Percentiles rank a stretch among this genome's conserved stretches.
Evolutionary conservation across 2,329 filamentous ascomycete genomes (phyloP).

Genomic region (Chalaropsis thielavioides): DNA sequence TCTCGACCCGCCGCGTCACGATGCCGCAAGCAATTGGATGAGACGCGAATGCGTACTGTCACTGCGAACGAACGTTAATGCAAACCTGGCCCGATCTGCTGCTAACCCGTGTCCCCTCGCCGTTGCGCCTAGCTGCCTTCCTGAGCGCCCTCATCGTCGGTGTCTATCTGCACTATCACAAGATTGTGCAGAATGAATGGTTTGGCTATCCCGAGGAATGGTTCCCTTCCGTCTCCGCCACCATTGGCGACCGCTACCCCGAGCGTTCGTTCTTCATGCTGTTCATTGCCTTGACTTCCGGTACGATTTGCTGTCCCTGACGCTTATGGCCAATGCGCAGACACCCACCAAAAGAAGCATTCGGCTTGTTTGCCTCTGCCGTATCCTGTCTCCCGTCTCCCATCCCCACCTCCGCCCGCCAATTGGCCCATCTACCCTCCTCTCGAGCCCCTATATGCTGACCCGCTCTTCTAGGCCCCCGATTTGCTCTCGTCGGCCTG

Average conservation of each 20-base stretch:
- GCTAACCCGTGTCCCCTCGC: constrained; percentile 2
- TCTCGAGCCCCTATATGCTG: background rate
- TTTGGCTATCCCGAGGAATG: constrained; percentile 90
- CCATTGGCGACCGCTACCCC: constrained; percentile 92
- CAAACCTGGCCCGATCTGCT: background rate
- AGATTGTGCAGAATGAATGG: constrained; percentile 96
- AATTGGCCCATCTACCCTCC: background rate
- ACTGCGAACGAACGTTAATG: background rate
- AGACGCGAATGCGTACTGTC: background rate
- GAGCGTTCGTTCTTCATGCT: constrained; percentile 95
- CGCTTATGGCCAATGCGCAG: background rate
- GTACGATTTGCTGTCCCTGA: constrained; percentile 29
- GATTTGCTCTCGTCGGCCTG: constrained; percentile 77
- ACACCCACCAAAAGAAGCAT: background rate
- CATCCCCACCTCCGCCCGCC: background rate
- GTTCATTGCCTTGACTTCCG: constrained; percentile 92
- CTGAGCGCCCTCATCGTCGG: constrained; percentile 74
- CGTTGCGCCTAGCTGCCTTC: constrained; percentile 52
- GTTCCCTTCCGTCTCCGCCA: constrained; percentile 92
- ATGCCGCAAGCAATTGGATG: background rate
- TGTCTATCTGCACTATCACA: constrained; percentile 72
- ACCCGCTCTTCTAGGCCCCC: constrained; percentile 45
- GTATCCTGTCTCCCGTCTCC: background rate
- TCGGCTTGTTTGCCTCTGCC: background rate
- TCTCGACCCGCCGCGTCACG: constrained; percentile 17